A percentile compares a stretch with the other conserved stretches of the same genome.
Evolutionary conservation across 129 eudicot species (phyloP).

Genomic region (Apium graveolens): DNA sequence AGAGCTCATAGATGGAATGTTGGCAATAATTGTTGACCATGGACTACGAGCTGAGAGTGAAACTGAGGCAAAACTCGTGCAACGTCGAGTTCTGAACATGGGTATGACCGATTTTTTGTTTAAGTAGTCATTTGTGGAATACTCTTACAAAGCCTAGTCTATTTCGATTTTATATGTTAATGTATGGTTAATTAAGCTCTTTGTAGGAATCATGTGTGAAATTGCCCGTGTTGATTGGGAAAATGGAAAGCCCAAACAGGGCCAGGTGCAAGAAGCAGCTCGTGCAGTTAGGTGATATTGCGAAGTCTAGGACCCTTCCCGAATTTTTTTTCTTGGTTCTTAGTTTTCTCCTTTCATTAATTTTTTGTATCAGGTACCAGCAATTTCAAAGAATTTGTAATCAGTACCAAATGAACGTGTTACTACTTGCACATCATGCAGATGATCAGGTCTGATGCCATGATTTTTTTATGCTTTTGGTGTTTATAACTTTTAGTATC

Average conservation of each 20-base stretch:
- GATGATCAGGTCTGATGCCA: slow-evolving; percentile 73
- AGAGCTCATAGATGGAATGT: slow-evolving; percentile 50
- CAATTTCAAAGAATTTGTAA: slow-evolving; percentile 47
- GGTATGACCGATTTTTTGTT: slow-evolving; percentile 29
- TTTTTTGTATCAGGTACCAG: slow-evolving; percentile 49
- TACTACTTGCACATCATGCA: slow-evolving; percentile 85
- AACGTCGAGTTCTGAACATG: slow-evolving; percentile 46
- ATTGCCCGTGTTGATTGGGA: slow-evolving; percentile 69
- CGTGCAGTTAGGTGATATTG: slow-evolving; percentile 53
- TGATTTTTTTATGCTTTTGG: neutral
- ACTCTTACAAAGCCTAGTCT: neutral
- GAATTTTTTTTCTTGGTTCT: neutral
- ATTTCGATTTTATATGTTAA: slow-evolving; percentile 4
- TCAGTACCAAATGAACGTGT: slow-evolving; percentile 40
- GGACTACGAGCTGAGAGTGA: slow-evolving; percentile 77
- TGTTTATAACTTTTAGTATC: neutral
- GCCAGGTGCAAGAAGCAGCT: slow-evolving; percentile 92
- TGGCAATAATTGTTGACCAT: slow-evolving; percentile 86
- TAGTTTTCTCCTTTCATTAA: neutral
- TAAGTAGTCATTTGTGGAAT: neutral
- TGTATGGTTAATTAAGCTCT: slow-evolving; percentile 36
- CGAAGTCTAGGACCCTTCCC: neutral
- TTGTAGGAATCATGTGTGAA: slow-evolving; percentile 81
- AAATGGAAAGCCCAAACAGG: slow-evolving; percentile 67
- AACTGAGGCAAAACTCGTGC: slow-evolving; percentile 64